Base-by-base conservation (phyloP, 2,329 filamentous ascomycete genomes). In the Fonsecaea erecta region DNA sequence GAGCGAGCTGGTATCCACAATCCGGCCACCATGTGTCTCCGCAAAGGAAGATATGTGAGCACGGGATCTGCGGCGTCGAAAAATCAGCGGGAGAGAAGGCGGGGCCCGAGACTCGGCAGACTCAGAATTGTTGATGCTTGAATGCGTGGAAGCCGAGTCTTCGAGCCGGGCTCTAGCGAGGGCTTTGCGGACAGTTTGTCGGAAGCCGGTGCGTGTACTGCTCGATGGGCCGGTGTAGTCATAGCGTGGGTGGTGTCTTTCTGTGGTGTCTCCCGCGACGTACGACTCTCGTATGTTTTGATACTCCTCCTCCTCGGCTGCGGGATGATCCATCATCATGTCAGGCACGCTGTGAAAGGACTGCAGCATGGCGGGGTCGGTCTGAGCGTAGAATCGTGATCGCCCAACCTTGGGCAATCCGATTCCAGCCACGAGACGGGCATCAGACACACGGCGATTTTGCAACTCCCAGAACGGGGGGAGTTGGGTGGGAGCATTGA, bases 401-500 rank as follows among this genome's bases (percentile, higher is more conserved):
- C 26, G 24, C 37, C 21, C 14, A n/a, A 37, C 43, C 16, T 34
- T 35, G 11, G 62, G 53, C 6, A 43, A 11, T 9, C 51, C 51
- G 28, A 73, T 62, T 2, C 69, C 64, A n/a, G 68, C 69, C 14
- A 77, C 68, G 8, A 71, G 28, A 28, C 64, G 51, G 8, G 69
- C 71, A 61, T 75, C 67, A 3, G 74, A 75, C 7, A 77, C 40
- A 4, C 68, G 72, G 30, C 73, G 72, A 43, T 74, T 72, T 18
- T 72, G 64, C 9, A 76, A 58, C 43, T 77, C 75, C 64, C 74
- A 76, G 46, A 70, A 65, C 18, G 64, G 69, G 30, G 75, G 73
- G n/a, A 67, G 55, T 9, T 62, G 67, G 34, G 65, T 71, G 35
- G 78, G 75, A 30, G 72, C 74, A 26, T 81, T 74, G 35, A 83